Evolutionary conservation across 495 filamentous ascomycete species (phyloP), one percentile per base, ranked within the genome.

Genomic region (Sordaria brevicollis): DNA sequence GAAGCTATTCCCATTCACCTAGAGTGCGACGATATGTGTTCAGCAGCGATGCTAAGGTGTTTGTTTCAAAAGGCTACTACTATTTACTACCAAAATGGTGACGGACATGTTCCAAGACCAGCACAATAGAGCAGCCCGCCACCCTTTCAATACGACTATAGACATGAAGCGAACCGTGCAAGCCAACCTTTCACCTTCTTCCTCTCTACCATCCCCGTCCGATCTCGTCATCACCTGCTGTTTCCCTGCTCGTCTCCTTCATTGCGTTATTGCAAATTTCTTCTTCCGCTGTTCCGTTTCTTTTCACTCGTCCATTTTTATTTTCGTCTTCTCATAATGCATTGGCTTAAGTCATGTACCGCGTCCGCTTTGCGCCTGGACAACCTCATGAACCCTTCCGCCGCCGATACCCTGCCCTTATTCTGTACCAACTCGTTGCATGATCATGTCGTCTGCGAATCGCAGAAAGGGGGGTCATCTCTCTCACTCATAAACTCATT

Each of bases 171-270:
- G 49, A 62, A 62, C 49, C 25, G 49, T 31, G 49, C 49, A 31
- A 71, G 19, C 71, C 75, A 67, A 76, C 79, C 65, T 31, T 62
- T 13, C 11, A 70, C 75, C 19, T 74, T 70, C 29, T 79, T 78
- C 34, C 25, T 81, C 78, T 35, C 71, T 75, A 19, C 76, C 75
- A 21, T 72, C 75, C 36, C 69, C 72, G 6, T 29, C 49, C 13
- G n/a, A 54, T 54, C 43, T 54, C 43, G 21, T 54, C 21, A 10
- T 29, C 43, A 19, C 43, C 43, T 54, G 5, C 43, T 54, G 43
- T 21, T 54, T 54, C 43, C 35, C 43, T 10, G 9, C 43, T 54
- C 21, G 25, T 54, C 43, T 9, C n/a, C 43, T 25, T 54, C 10
- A 33, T 62, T 62, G 49, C 11, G 77, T 75, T 21, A 13, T 62